Conservation (phyloP, 192 early-diverging fungal species). For the Linnemannia exigua region DNA sequence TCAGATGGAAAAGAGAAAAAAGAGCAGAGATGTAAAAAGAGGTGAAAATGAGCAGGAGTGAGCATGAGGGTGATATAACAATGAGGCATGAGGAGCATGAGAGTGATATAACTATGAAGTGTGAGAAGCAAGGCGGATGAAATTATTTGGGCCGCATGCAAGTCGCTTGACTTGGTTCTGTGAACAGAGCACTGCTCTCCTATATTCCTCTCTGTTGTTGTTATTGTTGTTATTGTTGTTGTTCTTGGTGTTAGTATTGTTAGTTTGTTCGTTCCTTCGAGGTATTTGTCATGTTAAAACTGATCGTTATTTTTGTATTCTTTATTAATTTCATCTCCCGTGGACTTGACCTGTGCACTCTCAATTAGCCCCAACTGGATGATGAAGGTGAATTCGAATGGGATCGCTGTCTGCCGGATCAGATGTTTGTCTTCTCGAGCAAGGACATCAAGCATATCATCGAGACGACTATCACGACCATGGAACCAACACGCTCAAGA, state of each 20-base stretch:
- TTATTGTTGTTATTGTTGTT: neutral
- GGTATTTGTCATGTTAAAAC: neutral
- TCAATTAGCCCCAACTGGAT: constrained; percentile 53
- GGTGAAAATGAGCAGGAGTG: neutral
- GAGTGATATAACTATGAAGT: neutral
- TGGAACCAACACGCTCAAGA: constrained; percentile 73
- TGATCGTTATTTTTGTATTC: neutral
- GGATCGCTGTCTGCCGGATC: constrained; percentile 85
- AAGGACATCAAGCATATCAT: constrained; percentile 81
- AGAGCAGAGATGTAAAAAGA: neutral
- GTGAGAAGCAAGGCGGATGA: neutral
- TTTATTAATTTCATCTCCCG: neutral
- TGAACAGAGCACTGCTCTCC: neutral
- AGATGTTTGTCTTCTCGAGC: constrained; percentile 96
- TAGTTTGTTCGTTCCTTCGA: neutral
- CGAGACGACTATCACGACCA: constrained; percentile 74
- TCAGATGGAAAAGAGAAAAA: constrained; percentile 14
- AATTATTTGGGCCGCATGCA: constrained; percentile 2
- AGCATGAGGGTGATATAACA: neutral
- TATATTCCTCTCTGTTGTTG: neutral
- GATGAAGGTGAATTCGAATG: constrained; percentile 79
- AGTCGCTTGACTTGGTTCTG: neutral
- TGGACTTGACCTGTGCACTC: constrained; percentile 1
- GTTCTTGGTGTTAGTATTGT: neutral
- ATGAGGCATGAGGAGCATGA: neutral